Base-by-base conservation (phyloP, 176 grass and related monocot genomes). In the Oryza coarctata region DNA sequence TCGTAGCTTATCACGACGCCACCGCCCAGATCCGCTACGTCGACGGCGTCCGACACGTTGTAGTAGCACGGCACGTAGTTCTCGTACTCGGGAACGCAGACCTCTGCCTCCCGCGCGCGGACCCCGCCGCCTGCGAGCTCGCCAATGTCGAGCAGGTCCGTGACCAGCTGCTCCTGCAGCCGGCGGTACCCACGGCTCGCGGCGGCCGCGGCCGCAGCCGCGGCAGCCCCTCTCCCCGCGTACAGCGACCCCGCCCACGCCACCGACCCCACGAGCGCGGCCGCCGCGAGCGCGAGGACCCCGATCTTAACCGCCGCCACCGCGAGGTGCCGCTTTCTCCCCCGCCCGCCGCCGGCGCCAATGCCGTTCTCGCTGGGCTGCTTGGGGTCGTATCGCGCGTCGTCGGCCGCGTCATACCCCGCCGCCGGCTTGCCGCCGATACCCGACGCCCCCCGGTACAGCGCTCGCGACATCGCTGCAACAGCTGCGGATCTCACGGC, bases 51-150 rank as follows among this genome's bases (percentile, higher is more conserved):
- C 15, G 93, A 92, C 18, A 91, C 67, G 86, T 99, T 99, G 85
- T 94, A 94, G 83, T 95, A 99, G 87, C 96, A 99, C 63, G 96
- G 96, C 29, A 92, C 93, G 83, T 95, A 87, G 79, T 71, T 89
- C 77, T 92, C 93, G 80, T 90, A 88, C 67, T 95, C 91, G 30
- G 87, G 65, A 20, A 38, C 70, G 83, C 93, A 99, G 31, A 78
- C 80, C 74, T 99, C 93, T 2, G 85, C 63, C 82, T 99, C 96
- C 74, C 93, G 89, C 57, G 86, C 62, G 79, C 81, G 90, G 36
- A 77, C 57, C 74, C 92, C 88, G 79, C 93, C 96, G 32, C 90
- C 91, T 20, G 93, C 90, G 20, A 94, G 89, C 75, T 87, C 89
- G 11, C 91, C 89, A 26, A 99, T 93, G 75, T 99, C 87, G 65